Evolutionary conservation across 1,284 basidiomycete species (phyloP).

Genomic region (Cryptococcus sp.): DNA sequence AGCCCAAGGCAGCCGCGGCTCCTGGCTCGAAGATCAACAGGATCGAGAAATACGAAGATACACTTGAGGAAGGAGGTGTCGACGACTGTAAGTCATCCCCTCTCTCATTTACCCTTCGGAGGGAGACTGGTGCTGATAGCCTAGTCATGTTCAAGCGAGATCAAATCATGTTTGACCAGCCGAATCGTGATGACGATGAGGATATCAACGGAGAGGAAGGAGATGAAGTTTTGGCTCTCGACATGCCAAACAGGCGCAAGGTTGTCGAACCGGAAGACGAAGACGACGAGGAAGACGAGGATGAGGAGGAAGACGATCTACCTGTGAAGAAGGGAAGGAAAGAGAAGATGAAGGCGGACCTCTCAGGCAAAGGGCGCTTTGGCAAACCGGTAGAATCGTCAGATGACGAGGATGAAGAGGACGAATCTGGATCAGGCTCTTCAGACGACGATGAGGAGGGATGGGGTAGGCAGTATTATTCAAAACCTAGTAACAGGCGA

Average conservation of each 20-base stretch:
- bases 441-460: constrained; percentile 55
- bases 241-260: constrained; percentile 15
- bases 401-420: constrained; percentile 53
- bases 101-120: too few relatives aligned
- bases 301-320: constrained; percentile 40
- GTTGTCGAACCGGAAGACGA: constrained; percentile 36
- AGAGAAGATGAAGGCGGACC: constrained; percentile 44
- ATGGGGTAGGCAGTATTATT: constrained; percentile 81
- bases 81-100: constrained; percentile 49
- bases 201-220: constrained; percentile 37
- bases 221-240: constrained; percentile 61
- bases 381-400: constrained; percentile 47
- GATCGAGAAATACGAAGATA: constrained; percentile 46
- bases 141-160: constrained; percentile 57
- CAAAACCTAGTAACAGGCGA: constrained; percentile 48
- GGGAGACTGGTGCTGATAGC: neutral
- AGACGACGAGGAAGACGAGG: constrained; percentile 43
- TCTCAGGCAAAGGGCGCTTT: constrained; percentile 40
- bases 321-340: constrained; percentile 43
- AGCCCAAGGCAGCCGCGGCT: constrained; percentile 12
- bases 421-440: constrained; percentile 31
- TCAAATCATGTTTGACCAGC: constrained; percentile 67
- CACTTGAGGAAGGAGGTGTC: constrained; percentile 45
- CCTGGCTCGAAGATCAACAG: constrained; percentile 32
- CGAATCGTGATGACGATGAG: constrained; percentile 50